Evolutionary conservation across 148 eudicot genomes (phyloP), one percentile per base, ranked within the genome.

Genomic region (Rhododendron vialii): DNA sequence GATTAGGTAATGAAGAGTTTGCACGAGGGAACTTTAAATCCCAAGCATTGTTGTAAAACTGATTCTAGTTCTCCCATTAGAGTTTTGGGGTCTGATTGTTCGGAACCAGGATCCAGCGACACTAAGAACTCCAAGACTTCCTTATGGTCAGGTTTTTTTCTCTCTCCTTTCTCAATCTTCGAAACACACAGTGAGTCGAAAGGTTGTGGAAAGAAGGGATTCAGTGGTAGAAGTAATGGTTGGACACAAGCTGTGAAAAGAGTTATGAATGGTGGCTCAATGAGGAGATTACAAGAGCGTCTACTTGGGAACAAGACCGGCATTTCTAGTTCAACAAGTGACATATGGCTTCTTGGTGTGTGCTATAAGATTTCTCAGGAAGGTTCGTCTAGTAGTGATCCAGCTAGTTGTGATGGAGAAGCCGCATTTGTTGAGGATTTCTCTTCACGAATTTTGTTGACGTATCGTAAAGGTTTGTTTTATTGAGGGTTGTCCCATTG

Each of bases 341-440:
- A 97, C 88, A 95, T 95, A 84, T 97, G 98, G 98, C 92, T 95
- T 80, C 91, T 97, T 88, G 98, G 99, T 2, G 92, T 92, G 82
- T 94, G 98, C 87, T 97, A 97, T 90, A 93, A 89, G 78, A 89
- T 92, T 55, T 82, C 84, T 24, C 84, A 85, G 20, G 95, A 93
- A 88, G 95, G 90, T 87, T 90, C 92, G 1, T 59, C 89, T 36
- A 81, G 91, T 43, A 82, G 91, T 79, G 91, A 94, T 89, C 93
- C 96, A 50, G 88, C 90, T 85, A 88, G 86, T 71, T 92, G 91
- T 85, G 90, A 88, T 76, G 92, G 93, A 41, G 96, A 91, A 88
- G 92, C 94, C 85, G 92, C 98, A 20, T 94, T 97, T 91, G 92
- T 92, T 82, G 98, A 97, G 76, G 99, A 97, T 88, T 97, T 93